A percentile compares a stretch with the other conserved stretches of the same genome.
These are phyloP conservation scores for Mikania micrantha DNA, from an alignment of 129 eudicot genomes.

Conservation along the genomic window DNA sequence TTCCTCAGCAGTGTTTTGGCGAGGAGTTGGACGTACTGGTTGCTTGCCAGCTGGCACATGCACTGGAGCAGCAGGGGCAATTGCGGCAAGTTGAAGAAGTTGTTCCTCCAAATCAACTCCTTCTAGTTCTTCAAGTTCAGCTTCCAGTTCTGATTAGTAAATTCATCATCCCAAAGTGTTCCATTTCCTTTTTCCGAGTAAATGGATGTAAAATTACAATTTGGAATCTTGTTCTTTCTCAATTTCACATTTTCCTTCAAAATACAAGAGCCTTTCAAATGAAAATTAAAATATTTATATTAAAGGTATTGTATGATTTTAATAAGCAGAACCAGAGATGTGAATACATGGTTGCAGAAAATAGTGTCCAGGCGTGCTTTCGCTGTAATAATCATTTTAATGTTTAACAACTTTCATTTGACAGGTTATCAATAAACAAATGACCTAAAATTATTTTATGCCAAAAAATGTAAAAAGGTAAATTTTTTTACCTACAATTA, in stretches of 20 bases:
- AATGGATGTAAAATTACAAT: not conserved
- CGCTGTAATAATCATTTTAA: not conserved
- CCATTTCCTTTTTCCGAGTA: not conserved
- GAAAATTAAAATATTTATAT: not conserved
- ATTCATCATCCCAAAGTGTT: not conserved
- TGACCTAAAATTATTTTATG: not conserved
- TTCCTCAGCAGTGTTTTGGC: constrained; percentile 47
- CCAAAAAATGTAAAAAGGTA: not conserved
- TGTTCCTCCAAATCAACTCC: constrained; percentile 66
- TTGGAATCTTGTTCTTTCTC: not conserved
- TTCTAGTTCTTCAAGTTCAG: constrained; percentile 68
- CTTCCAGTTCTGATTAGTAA: constrained; percentile 38
- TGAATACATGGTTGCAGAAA: no score
- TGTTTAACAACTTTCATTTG: not conserved
- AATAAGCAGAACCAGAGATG: not conserved
- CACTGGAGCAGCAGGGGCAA: constrained; percentile 46
- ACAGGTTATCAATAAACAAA: not conserved
- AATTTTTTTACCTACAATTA: not conserved
- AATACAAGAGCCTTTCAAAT: not conserved
- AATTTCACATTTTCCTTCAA: not conserved
- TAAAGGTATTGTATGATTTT: not conserved
- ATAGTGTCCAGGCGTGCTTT: not conserved
- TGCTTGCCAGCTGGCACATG: constrained; percentile 34
- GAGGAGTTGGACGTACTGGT: constrained; percentile 39
- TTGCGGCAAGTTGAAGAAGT: constrained; percentile 56